phyloP scores from a whole-genome alignment of 345 rosid genomes.

The thale cress (Arabidopsis thaliana) region DNA sequence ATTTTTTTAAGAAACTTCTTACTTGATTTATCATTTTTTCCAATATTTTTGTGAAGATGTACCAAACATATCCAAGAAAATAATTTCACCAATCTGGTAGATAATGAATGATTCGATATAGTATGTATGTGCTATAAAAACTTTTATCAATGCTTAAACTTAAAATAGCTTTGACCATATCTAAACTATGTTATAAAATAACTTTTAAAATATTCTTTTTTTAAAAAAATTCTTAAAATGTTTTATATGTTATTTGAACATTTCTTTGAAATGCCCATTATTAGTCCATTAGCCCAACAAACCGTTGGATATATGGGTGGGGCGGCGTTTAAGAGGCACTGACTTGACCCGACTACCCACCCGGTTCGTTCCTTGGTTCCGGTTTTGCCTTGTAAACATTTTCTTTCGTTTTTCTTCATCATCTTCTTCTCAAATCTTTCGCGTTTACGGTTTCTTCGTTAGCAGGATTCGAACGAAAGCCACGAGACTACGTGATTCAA shows the following conservation, averaged over 20 bases:
- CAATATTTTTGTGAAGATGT: background rate
- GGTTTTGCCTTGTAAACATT: constrained; percentile 3
- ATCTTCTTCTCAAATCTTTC: constrained; percentile 20
- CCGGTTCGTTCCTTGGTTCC: constrained; percentile 11
- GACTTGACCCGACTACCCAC: constrained; percentile 23
- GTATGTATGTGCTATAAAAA: background rate
- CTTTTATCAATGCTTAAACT: background rate
- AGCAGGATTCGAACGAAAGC: constrained; percentile 21
- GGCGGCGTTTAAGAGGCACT: background rate
- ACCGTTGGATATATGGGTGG: background rate
- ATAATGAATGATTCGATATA: background rate
- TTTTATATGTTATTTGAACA: too few species aligned
- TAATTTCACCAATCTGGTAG: background rate
- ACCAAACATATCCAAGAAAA: background rate
- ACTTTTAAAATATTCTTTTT: too few species aligned
- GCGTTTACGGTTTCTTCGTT: constrained; percentile 29
- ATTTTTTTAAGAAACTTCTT: background rate
- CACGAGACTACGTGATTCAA: constrained; percentile 14
- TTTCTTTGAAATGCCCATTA: too few species aligned
- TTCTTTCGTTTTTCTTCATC: constrained; percentile 3
- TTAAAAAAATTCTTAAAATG: too few species aligned
- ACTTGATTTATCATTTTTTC: background rate
- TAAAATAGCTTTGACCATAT: too few species aligned
- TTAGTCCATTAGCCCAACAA: background rate
- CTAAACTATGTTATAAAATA: too few species aligned